phyloP scores from a whole-genome alignment of 148 eudicot genomes.

The Talinum fruticosum region DNA sequence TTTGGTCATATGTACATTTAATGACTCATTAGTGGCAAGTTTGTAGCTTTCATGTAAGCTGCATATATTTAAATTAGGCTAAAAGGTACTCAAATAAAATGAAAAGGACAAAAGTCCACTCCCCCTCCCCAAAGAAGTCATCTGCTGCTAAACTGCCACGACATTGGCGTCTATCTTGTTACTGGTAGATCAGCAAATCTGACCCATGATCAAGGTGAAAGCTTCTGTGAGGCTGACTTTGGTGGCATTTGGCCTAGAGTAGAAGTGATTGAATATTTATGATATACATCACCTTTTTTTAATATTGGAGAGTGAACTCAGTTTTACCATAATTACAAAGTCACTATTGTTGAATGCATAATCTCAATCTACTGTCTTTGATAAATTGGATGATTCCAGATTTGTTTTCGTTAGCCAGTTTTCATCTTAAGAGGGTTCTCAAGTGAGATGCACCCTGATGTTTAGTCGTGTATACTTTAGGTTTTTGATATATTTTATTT shows the following conservation, averaged over 20 bases:
- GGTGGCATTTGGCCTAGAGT: not conserved
- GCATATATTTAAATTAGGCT: not conserved
- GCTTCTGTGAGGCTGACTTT: not conserved
- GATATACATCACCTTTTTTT: not conserved
- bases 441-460: not conserved
- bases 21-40: not conserved
- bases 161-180: not conserved
- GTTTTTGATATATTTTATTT: not conserved
- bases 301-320: not conserved
- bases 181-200: not conserved
- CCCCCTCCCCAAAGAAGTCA: not conserved
- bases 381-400: not conserved
- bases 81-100: not conserved
- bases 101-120: not conserved
- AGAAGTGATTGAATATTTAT: not conserved
- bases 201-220: not conserved
- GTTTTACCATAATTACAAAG: not conserved
- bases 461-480: not conserved
- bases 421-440: not conserved
- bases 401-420: not conserved
- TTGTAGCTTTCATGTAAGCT: not conserved
- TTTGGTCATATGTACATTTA: not conserved
- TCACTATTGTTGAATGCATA: not conserved
- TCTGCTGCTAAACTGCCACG: not conserved
- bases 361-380: not conserved